Evolutionary conservation across 495 filamentous ascomycete species (phyloP).

Genomic region (Neurospora sp.): DNA sequence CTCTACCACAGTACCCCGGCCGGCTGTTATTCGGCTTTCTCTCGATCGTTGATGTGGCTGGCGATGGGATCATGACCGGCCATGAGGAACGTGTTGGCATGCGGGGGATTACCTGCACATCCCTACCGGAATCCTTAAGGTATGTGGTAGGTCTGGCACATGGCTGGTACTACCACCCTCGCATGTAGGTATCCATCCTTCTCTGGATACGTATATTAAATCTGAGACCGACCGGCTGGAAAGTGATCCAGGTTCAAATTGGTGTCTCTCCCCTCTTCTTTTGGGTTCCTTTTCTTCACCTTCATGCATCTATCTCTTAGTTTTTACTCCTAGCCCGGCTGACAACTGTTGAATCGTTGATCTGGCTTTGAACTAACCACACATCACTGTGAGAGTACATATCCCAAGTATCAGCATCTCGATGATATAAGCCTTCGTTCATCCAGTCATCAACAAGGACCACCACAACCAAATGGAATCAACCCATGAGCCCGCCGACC

Average conservation of each 20-base stretch:
- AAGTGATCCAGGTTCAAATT: background rate
- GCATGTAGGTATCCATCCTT: background rate
- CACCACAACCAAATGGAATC: conserved; percentile 9
- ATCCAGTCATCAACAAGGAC: background rate
- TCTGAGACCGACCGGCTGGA: background rate
- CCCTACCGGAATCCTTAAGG: background rate
- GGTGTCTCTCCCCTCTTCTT: background rate
- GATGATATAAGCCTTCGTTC: background rate
- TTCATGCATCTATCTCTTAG: background rate
- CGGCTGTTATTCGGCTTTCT: background rate
- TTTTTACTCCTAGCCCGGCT: background rate
- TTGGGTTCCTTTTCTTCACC: background rate
- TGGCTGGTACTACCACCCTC: background rate
- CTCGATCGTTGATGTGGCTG: background rate
- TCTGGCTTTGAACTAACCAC: background rate
- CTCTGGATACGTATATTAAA: background rate
- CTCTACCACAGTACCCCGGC: background rate
- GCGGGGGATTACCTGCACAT: background rate
- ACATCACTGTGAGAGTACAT: background rate
- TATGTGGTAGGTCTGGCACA: background rate
- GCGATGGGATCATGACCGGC: background rate
- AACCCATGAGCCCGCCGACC: conserved; percentile 42
- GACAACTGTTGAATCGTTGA: background rate
- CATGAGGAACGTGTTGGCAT: background rate
- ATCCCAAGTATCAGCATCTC: background rate